Conservation (phyloP, 768 basidiomycete genomes). For the Melanogaster broomeanus region DNA sequence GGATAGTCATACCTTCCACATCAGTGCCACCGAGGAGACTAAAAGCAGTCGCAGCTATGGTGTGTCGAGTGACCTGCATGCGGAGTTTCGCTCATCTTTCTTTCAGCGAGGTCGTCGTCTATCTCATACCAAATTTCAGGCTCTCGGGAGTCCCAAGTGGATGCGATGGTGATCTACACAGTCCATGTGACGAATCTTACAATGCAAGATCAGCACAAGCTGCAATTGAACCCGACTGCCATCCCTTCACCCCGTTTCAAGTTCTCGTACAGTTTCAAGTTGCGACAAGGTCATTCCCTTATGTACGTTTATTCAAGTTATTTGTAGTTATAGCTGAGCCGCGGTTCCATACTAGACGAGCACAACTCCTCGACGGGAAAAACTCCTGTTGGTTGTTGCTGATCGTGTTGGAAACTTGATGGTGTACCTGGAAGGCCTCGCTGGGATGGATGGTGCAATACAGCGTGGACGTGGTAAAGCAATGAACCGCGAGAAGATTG, state of each 20-base stretch:
- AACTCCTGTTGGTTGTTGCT: slow-evolving; percentile 43
- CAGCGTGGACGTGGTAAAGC: slow-evolving; percentile 24
- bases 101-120: not conserved
- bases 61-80: not conserved
- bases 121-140: not conserved
- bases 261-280: slow-evolving; percentile 12
- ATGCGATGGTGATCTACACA: slow-evolving; percentile 19
- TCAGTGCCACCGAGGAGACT: not conserved
- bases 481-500: slow-evolving; percentile 48
- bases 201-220: slow-evolving; percentile 25
- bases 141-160: slow-evolving; percentile 5
- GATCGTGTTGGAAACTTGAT: slow-evolving; percentile 34
- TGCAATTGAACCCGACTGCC: slow-evolving; percentile 22
- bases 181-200: slow-evolving; percentile 30
- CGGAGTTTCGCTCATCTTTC: not conserved
- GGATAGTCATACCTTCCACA: slow-evolving; percentile 6
- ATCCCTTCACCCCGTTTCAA: slow-evolving; percentile 26
- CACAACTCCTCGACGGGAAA: slow-evolving; percentile 44
- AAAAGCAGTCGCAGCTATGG: not conserved
- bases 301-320: slow-evolving; percentile 6
- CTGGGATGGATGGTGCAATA: slow-evolving; percentile 35
- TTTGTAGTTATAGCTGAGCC: not conserved
- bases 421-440: slow-evolving; percentile 41
- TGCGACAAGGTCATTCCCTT: slow-evolving; percentile 21
- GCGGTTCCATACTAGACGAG: slow-evolving; percentile 24